A percentile compares a stretch with the other conserved stretches of the same genome.
phyloP scores from a whole-genome alignment of 148 eudicot genomes.

The Silene conica region DNA sequence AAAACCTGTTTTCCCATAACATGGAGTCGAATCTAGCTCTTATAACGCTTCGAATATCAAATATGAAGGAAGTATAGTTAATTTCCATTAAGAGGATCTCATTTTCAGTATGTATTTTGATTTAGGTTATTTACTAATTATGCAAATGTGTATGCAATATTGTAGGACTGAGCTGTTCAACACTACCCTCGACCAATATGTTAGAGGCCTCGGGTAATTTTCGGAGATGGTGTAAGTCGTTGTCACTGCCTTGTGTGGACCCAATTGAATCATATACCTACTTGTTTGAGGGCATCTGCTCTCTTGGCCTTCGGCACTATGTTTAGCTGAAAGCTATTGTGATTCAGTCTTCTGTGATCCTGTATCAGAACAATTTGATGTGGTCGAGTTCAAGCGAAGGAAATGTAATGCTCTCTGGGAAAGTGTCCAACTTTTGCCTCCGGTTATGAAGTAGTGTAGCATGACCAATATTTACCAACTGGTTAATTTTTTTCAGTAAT shows the following conservation, averaged over 20 bases:
- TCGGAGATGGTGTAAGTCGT: not conserved
- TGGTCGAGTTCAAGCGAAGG: not conserved
- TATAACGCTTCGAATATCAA: too few relatives aligned
- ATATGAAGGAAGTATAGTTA: too few relatives aligned
- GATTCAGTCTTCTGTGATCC: not conserved
- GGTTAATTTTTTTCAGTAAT: too few relatives aligned
- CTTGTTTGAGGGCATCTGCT: not conserved
- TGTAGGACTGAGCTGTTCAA: slow-evolving; percentile 79
- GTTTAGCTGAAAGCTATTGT: not conserved
- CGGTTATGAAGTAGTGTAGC: too few relatives aligned
- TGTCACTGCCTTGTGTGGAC: not conserved
- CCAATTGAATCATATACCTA: not conserved
- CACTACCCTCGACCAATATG: slow-evolving; percentile 85
- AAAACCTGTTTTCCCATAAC: not conserved
- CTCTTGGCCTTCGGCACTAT: not conserved
- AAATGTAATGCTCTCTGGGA: not conserved
- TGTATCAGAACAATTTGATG: not conserved
- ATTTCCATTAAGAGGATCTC: not conserved
- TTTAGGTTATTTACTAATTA: not conserved
- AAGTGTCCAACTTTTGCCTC: too few relatives aligned
- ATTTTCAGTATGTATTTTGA: not conserved
- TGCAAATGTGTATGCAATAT: slow-evolving; percentile 13
- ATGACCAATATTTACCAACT: too few relatives aligned
- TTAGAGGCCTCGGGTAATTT: slow-evolving; percentile 75
- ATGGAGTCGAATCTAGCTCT: not conserved